Percentiles rank a stretch among this genome's conserved stretches.
Conservation (phyloP, 176 grass and related monocot genomes). For the Ananas comosus region DNA sequence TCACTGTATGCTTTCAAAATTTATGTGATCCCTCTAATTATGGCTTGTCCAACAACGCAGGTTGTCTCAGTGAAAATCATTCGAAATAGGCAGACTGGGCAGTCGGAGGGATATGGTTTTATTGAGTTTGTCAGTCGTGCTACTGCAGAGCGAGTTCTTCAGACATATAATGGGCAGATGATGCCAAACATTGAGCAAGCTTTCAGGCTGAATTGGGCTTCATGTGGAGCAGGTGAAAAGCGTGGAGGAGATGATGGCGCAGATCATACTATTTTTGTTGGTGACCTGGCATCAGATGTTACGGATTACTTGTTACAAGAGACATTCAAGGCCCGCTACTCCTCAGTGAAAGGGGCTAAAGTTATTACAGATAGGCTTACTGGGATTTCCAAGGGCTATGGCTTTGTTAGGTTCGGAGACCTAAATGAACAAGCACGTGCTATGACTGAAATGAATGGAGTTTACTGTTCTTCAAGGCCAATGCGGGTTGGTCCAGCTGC, state of each 20-base stretch:
- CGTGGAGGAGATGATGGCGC: constrained; percentile 14
- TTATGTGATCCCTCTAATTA: neutral
- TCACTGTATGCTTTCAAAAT: neutral
- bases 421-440: constrained; percentile 15
- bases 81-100: constrained; percentile 11
- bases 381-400: constrained; percentile 16
- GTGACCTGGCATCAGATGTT: constrained; percentile 16
- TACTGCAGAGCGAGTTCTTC: constrained; percentile 7
- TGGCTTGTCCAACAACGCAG: neutral
- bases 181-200: constrained; percentile 3
- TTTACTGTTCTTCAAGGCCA: constrained; percentile 14
- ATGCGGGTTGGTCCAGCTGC: constrained; percentile 18
- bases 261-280: constrained; percentile 22
- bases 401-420: constrained; percentile 18
- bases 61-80: constrained; percentile 5
- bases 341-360: constrained; percentile 17
- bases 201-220: constrained; percentile 17
- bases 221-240: constrained; percentile 19
- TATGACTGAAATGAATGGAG: constrained; percentile 23
- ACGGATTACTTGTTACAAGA: constrained; percentile 17
- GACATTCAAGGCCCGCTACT: constrained; percentile 7
- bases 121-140: constrained; percentile 1
- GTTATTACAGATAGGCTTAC: constrained; percentile 10
- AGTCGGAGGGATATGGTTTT: constrained; percentile 10
- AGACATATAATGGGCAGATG: constrained; percentile 8